Base-by-base conservation (phyloP, 495 filamentous ascomycete species). In the Cercophora newfieldiana region DNA sequence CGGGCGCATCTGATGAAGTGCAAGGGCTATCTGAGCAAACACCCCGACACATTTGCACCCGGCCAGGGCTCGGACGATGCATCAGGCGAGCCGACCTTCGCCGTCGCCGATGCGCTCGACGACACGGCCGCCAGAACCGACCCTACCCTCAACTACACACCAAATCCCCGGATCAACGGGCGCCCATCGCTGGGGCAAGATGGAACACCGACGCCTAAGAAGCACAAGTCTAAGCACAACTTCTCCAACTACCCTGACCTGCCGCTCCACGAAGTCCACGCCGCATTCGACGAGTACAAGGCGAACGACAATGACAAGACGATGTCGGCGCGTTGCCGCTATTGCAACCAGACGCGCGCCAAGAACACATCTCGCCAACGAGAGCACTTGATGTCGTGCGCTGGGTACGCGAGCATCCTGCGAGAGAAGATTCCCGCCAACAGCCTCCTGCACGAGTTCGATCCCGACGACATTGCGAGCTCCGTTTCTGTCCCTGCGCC, bases 361-460 rank as follows among this genome's bases (percentile, higher is more conserved):
- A 75, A 75, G 61, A 75, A 75, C 55, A 75, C 72, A 10, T 75
- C 74, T 5, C 58, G 74, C 28, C 74, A 75, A 65, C 64, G 74
- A 10, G 74, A 75, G 47, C 74, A 75, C 37, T 58, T 75, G 19
- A 49, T 72, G 63, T 22, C 29, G 2, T 75, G 74, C 55, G 37
- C 66, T 21, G 72, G 65, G 2, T 75, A 72, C 49, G 72, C 72
- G 49, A 18, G 30, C 25, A 51, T 69, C 22, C 64, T 75, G 47
- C 70, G 69, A 56, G 72, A 74, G 10, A 71, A 68, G 64, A 70
- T 72, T 19, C 70, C 73, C 1, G 73, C 71, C 29, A 72, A 71
- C 55, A 70, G 68, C 49, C 69, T 72, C 2, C 69, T 64, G 10
- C 68, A 74, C 60, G 71, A 75, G 65, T 74, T 74, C 33, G 72